A percentile compares a stretch with the other conserved stretches of the same genome.
Conservation (phyloP, 352 stramenopile genomes). For the Phytopythium kandeliae region DNA sequence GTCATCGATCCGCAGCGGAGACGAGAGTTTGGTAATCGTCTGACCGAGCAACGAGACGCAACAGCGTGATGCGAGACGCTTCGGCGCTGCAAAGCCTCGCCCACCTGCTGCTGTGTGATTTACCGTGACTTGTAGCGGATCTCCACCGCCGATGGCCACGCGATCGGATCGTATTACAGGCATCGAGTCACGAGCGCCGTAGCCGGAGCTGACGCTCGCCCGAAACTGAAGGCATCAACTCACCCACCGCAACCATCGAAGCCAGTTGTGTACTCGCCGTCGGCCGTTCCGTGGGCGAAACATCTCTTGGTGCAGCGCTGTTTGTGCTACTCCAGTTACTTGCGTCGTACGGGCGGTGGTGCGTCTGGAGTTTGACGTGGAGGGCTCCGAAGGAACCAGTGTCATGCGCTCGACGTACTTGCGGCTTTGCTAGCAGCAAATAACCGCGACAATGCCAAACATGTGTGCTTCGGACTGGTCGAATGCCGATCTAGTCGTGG, state of each 20-base stretch:
- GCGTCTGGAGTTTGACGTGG: constrained; percentile 26
- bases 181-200: constrained; percentile 25
- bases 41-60: too few relatives aligned
- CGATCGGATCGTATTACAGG: constrained; percentile 17
- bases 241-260: background rate
- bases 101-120: constrained; percentile 20
- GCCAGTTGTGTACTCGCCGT: background rate
- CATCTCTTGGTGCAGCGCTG: background rate
- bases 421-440: too few relatives aligned
- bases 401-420: constrained; percentile 28
- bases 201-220: constrained; percentile 30
- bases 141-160: constrained; percentile 17
- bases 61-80: too few relatives aligned
- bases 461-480: too few relatives aligned
- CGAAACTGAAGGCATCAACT: background rate
- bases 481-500: too few relatives aligned
- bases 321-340: background rate
- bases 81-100: too few relatives aligned
- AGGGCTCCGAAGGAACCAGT: constrained; percentile 38
- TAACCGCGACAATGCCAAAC: too few relatives aligned
- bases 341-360: constrained; percentile 14
- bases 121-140: constrained; percentile 26
- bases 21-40: constrained; percentile 28
- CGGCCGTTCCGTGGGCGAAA: background rate
- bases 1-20: constrained; percentile 42